phyloP scores from a whole-genome alignment of 2,329 filamentous ascomycete genomes.

The Lasiodiplodia hormozganensis region DNA sequence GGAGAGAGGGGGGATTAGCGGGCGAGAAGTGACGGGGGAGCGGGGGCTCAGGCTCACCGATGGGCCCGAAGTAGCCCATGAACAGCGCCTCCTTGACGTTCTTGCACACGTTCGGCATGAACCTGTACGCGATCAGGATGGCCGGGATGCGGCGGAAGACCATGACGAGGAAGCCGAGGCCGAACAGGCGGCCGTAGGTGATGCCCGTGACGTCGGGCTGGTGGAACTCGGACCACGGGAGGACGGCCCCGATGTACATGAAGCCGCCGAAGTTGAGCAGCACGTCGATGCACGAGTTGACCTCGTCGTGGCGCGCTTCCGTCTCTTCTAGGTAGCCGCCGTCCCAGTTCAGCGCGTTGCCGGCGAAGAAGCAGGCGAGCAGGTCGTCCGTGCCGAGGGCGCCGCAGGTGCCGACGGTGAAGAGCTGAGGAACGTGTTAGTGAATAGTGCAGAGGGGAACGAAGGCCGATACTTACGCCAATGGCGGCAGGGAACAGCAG shows the following conservation, averaged over 20 bases:
- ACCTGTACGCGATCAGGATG: constrained; percentile 61
- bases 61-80: constrained; percentile 63
- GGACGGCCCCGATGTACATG: constrained; percentile 63
- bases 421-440: constrained; percentile 50
- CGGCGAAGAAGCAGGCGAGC: constrained; percentile 67
- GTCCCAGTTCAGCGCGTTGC: constrained; percentile 68
- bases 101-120: constrained; percentile 61
- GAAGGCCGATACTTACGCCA: neutral
- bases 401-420: constrained; percentile 43
- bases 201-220: constrained; percentile 53
- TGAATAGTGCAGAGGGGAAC: no score
- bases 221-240: constrained; percentile 64
- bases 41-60: no score
- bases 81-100: constrained; percentile 66
- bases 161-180: constrained; percentile 61
- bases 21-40: no score
- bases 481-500: neutral
- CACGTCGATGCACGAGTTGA: constrained; percentile 65
- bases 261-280: constrained; percentile 67
- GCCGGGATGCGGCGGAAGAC: constrained; percentile 65
- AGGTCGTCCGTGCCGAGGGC: constrained; percentile 65
- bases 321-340: constrained; percentile 65
- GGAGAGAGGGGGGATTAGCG: neutral
- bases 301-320: constrained; percentile 64
- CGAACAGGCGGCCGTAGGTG: constrained; percentile 58